phyloP scores from a whole-genome alignment of 2,329 filamentous ascomycete genomes.

The Microdochium trichocladiopsis region DNA sequence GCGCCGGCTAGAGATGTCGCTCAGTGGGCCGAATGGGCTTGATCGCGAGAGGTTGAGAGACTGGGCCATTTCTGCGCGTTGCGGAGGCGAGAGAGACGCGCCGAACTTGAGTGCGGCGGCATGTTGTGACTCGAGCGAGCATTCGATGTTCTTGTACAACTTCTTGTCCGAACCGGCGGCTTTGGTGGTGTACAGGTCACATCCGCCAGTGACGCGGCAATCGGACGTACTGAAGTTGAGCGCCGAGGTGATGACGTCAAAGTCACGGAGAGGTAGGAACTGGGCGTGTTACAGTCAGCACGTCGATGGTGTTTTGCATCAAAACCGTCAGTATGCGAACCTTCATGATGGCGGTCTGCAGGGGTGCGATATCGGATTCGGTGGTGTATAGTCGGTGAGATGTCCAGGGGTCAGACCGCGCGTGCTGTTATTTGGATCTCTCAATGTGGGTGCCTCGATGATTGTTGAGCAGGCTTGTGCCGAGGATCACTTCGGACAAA shows the following conservation, averaged over 20 bases:
- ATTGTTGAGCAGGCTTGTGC: background rate
- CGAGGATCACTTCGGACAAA: background rate
- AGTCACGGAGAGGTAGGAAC: slow-evolving; percentile 87
- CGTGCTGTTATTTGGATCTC: no score
- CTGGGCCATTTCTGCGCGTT: slow-evolving; percentile 61
- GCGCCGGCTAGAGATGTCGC: slow-evolving; percentile 78
- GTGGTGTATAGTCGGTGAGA: background rate
- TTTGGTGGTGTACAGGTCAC: slow-evolving; percentile 96
- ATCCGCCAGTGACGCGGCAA: slow-evolving; percentile 85
- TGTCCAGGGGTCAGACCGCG: background rate
- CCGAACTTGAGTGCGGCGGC: slow-evolving; percentile 81
- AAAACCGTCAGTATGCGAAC: slow-evolving; percentile 1
- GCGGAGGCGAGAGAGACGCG: slow-evolving; percentile 78
- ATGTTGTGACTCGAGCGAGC: slow-evolving; percentile 85
- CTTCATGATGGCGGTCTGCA: slow-evolving; percentile 6
- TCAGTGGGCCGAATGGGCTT: slow-evolving; percentile 86
- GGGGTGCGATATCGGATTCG: background rate
- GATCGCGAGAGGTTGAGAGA: slow-evolving; percentile 73
- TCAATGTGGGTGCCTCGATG: no score
- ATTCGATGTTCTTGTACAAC: slow-evolving; percentile 90
- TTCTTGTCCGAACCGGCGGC: slow-evolving; percentile 95
- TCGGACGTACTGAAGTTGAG: slow-evolving; percentile 95
- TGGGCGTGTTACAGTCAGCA: slow-evolving; percentile 27
- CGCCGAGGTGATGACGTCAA: slow-evolving; percentile 85
- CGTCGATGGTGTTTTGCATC: no score